These are phyloP conservation scores for Xylaria digitata DNA, from an alignment of 2,329 filamentous ascomycete species.

Conservation along the genomic window DNA sequence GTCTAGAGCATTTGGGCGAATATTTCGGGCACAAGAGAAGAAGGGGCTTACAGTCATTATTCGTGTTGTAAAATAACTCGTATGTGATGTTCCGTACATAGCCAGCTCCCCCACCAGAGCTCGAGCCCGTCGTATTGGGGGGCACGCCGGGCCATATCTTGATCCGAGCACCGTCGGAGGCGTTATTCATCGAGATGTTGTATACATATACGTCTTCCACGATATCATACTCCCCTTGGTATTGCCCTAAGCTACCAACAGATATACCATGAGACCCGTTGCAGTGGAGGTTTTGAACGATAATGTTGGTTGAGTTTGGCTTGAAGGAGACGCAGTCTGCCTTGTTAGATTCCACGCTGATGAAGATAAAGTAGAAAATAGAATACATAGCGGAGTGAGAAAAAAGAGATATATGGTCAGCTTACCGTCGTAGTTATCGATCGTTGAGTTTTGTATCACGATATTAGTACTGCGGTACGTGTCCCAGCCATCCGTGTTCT, in stretches of 20 bases:
- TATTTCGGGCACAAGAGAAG: background rate
- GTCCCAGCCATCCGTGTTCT: constrained; percentile 74
- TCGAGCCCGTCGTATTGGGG: constrained; percentile 62
- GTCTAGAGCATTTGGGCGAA: background rate
- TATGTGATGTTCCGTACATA: constrained; percentile 71
- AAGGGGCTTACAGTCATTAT: constrained; percentile 64
- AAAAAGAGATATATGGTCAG: background rate
- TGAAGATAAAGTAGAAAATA: background rate
- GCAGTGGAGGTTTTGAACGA: constrained; percentile 69
- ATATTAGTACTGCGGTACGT: constrained; percentile 70
- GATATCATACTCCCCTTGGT: constrained; percentile 66
- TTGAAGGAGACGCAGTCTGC: constrained; percentile 72
- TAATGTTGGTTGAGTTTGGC: constrained; percentile 68
- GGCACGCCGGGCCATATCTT: constrained; percentile 67
- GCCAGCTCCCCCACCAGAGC: constrained; percentile 70
- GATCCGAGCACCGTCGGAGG: constrained; percentile 70
- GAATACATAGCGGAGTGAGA: background rate
- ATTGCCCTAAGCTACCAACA: constrained; percentile 71
- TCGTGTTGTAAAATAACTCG: constrained; percentile 65
- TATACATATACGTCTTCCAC: constrained; percentile 68
- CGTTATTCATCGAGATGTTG: constrained; percentile 61
- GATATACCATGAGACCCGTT: constrained; percentile 72
- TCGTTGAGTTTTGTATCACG: constrained; percentile 71
- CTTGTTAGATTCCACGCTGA: background rate
- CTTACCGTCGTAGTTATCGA: constrained; percentile 72